A percentile compares a stretch with the other conserved stretches of the same genome.
Conservation (phyloP, 176 grass and related monocot species). For the Alopecurus myosuroides region DNA sequence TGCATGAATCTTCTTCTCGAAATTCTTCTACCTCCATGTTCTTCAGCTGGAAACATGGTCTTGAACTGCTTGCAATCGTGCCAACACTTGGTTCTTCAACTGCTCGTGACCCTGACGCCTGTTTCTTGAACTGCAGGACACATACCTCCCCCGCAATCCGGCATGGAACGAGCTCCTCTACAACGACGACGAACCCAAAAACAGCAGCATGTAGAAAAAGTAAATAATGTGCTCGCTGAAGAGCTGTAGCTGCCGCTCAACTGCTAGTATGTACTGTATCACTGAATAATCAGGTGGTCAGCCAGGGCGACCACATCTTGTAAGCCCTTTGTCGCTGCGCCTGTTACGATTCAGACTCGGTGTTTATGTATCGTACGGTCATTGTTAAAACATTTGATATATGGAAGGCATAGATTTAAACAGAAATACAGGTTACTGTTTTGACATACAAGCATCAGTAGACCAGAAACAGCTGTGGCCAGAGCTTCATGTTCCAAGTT, state of each 20-base stretch:
- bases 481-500: not conserved
- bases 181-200: conserved; percentile 27
- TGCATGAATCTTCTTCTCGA: not conserved
- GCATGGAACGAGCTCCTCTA: conserved; percentile 50
- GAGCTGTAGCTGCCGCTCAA: not conserved
- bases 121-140: conserved; percentile 37
- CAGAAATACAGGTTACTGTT: not conserved
- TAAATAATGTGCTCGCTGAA: not conserved
- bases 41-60: too few species aligned
- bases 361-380: not conserved
- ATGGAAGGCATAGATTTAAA: not conserved
- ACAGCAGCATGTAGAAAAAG: conserved; percentile 32
- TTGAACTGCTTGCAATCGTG: not conserved
- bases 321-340: not conserved
- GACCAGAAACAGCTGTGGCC: not conserved
- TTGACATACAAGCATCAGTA: not conserved
- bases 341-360: not conserved
- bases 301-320: not conserved
- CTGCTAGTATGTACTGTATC: not conserved
- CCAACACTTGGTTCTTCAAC: not conserved
- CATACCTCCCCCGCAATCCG: conserved; percentile 64
- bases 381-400: not conserved
- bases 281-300: conserved; percentile 5
- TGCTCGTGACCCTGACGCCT: not conserved
- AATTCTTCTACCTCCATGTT: too few species aligned